These are phyloP conservation scores for Carnegiea gigantea DNA, from an alignment of 179 eudicot species.

Conservation along the genomic window DNA sequence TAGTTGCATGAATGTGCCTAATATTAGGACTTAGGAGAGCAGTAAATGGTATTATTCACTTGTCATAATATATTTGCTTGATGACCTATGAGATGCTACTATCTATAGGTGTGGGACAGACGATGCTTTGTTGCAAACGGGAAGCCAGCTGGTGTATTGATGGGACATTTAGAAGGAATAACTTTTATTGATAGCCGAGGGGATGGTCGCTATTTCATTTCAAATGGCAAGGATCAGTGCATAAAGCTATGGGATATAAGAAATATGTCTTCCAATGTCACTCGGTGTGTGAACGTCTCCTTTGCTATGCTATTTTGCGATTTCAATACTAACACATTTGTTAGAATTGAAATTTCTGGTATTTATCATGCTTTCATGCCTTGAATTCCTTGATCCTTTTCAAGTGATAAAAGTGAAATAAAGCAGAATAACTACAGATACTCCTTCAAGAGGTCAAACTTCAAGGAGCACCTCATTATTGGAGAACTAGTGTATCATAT, in stretches of 20 bases:
- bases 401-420: too few relatives aligned
- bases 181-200: conserved; percentile 86
- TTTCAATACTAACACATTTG: not conserved
- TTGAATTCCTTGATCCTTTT: not conserved
- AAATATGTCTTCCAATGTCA: conserved; percentile 71
- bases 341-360: not conserved
- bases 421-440: not conserved
- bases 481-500: not conserved
- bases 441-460: not conserved
- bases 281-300: conserved; percentile 41
- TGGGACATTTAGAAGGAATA: conserved; percentile 89
- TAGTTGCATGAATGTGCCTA: not conserved
- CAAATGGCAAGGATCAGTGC: conserved; percentile 92
- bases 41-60: not conserved
- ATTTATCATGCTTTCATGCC: not conserved
- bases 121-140: conserved; percentile 65
- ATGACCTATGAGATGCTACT: conserved; percentile 9
- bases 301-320: not conserved
- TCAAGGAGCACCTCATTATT: not conserved
- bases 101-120: conserved; percentile 87
- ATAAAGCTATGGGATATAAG: conserved; percentile 92
- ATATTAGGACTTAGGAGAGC: not conserved
- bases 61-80: not conserved
- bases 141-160: conserved; percentile 63
- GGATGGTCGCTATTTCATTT: conserved; percentile 90